Conservation (phyloP, 441 rosid genomes). For the Adansonia rubrostipa region DNA sequence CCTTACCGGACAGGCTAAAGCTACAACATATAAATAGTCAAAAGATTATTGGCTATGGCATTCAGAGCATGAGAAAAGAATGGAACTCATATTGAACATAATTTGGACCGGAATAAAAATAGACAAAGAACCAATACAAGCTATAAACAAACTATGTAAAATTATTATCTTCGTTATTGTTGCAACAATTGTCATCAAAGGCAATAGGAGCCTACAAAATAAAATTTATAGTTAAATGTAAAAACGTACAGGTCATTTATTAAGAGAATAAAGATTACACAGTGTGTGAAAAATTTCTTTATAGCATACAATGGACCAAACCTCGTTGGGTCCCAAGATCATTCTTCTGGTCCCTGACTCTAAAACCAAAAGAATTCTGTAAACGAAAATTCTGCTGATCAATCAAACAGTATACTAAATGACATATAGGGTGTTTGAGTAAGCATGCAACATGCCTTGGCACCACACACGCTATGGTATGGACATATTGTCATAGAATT, state of each 20-base stretch:
- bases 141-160: constrained; percentile 34
- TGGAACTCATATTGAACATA: constrained; percentile 12
- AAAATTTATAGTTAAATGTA: constrained; percentile 19
- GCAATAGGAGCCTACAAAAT: constrained; percentile 63
- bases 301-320: constrained; percentile 27
- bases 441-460: too few relatives aligned
- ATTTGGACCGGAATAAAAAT: constrained; percentile 20
- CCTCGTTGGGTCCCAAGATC: constrained; percentile 94
- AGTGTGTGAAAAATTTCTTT: constrained; percentile 5
- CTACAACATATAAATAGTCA: too few relatives aligned
- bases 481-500: too few relatives aligned
- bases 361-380: constrained; percentile 33
- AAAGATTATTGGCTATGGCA: too few relatives aligned
- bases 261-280: constrained; percentile 19
- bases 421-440: not conserved
- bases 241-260: not conserved
- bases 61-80: not conserved
- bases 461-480: too few relatives aligned
- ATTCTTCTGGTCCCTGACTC: constrained; percentile 39
- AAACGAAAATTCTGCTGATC: constrained; percentile 20
- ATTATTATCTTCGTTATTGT: constrained; percentile 81
- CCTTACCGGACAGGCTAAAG: too few relatives aligned
- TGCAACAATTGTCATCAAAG: constrained; percentile 82
- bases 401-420: not conserved
- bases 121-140: constrained; percentile 15